Evolutionary conservation across 2,329 filamentous ascomycete genomes (phyloP).

Genomic region (Verticillium albo-atrum): DNA sequence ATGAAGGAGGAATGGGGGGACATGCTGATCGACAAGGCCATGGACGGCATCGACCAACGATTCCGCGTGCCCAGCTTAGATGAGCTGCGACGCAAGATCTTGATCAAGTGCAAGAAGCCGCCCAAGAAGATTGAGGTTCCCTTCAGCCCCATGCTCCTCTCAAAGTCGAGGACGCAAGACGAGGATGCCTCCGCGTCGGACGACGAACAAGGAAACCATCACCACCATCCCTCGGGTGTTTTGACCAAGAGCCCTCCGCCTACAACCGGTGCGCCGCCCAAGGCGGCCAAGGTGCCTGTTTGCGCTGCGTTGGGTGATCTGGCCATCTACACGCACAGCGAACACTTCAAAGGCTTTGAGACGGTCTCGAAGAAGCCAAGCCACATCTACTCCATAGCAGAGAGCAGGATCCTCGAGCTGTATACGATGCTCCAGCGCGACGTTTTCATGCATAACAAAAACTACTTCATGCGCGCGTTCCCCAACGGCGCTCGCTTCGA

Average conservation of each 20-base stretch:
- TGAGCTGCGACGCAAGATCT: constrained; percentile 72
- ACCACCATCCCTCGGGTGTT: not conserved
- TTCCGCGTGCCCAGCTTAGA: constrained; percentile 63
- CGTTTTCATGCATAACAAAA: constrained; percentile 83
- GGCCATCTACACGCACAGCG: constrained; percentile 83
- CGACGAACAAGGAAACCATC: constrained; percentile 28
- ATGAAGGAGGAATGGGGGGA: constrained; percentile 86
- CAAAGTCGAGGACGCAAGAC: constrained; percentile 22
- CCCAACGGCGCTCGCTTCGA: constrained; percentile 73
- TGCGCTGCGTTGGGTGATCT: constrained; percentile 67
- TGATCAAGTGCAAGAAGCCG: constrained; percentile 73
- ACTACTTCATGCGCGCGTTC: constrained; percentile 87
- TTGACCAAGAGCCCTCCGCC: constrained; percentile 6
- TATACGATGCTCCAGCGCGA: constrained; percentile 61
- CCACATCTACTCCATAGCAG: constrained; percentile 85
- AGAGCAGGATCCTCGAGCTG: constrained; percentile 64
- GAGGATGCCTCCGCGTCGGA: constrained; percentile 39
- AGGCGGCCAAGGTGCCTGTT: constrained; percentile 55
- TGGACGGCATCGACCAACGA: constrained; percentile 44
- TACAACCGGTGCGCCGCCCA: constrained; percentile 31
- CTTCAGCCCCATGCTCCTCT: constrained; percentile 24
- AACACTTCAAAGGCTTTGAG: constrained; percentile 70
- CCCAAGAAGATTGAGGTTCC: constrained; percentile 25
- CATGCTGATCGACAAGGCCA: constrained; percentile 60
- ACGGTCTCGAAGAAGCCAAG: constrained; percentile 55